A percentile compares a stretch with the other conserved stretches of the same genome.
Conservation (phyloP, 768 basidiomycete genomes). For the Gymnopilus dilepis region DNA sequence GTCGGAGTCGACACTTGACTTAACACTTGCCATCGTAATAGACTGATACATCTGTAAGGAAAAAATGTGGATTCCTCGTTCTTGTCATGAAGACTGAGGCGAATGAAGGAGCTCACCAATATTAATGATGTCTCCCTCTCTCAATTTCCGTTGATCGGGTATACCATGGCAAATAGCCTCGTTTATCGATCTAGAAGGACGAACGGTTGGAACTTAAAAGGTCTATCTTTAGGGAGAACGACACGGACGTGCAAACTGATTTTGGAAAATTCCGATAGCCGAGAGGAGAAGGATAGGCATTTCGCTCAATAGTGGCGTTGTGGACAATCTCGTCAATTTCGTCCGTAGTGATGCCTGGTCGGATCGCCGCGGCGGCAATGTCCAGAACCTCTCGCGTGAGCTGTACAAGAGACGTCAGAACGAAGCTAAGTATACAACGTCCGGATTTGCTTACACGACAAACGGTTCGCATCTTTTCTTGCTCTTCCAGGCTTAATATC, state of each 20-base stretch:
- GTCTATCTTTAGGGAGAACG: slow-evolving; percentile 1
- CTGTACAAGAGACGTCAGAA: slow-evolving; percentile 46
- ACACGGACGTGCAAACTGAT: slow-evolving; percentile 93
- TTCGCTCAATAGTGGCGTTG: slow-evolving; percentile 86
- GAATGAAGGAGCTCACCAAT: slow-evolving; percentile 59
- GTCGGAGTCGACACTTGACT: slow-evolving; percentile 7
- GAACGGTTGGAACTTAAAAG: slow-evolving; percentile 3
- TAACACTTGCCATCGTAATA: slow-evolving; percentile 70
- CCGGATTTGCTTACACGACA: slow-evolving; percentile 68
- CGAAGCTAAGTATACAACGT: background rate
- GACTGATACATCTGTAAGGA: slow-evolving; percentile 68
- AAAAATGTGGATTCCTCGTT: slow-evolving; percentile 18
- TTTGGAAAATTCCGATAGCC: slow-evolving; percentile 93
- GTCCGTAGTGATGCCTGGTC: slow-evolving; percentile 95
- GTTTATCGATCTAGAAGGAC: slow-evolving; percentile 73
- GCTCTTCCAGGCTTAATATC: slow-evolving; percentile 73
- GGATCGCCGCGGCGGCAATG: slow-evolving; percentile 81
- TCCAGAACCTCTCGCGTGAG: slow-evolving; percentile 93
- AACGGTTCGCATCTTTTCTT: slow-evolving; percentile 86
- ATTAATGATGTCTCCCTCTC: slow-evolving; percentile 96
- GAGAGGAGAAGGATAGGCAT: slow-evolving; percentile 92
- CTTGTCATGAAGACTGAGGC: slow-evolving; percentile 4
- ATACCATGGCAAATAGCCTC: slow-evolving; percentile 98
- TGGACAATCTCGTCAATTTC: slow-evolving; percentile 95
- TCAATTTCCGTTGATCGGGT: slow-evolving; percentile 81